A percentile compares a stretch with the other conserved stretches of the same genome.
Conservation (phyloP, 768 basidiomycete species). For the Leccinum disarticulatum region DNA sequence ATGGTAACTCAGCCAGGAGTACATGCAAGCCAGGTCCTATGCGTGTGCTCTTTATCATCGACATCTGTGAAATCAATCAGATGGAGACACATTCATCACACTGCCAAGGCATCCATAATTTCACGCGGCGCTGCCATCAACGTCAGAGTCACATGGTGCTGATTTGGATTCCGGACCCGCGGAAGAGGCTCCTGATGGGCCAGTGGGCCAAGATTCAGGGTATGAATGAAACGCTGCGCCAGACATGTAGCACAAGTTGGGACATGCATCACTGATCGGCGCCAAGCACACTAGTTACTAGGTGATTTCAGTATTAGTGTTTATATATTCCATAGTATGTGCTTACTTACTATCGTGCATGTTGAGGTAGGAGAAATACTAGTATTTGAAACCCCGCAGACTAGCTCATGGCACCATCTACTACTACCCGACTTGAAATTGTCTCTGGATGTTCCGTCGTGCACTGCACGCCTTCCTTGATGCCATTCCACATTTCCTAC, state of each 20-base stretch:
- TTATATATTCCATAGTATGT: not conserved
- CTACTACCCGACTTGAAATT: constrained; percentile 22
- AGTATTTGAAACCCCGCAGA: not conserved
- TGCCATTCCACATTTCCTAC: constrained; percentile 81
- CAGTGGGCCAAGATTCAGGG: too few species aligned
- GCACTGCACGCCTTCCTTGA: constrained; percentile 63
- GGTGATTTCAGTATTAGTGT: too few species aligned
- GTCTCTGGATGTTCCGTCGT: constrained; percentile 19
- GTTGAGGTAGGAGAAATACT: not conserved
- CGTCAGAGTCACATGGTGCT: not conserved
- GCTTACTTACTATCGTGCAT: not conserved
- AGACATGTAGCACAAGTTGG: too few species aligned
- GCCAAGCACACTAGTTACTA: too few species aligned
- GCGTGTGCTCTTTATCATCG: not conserved
- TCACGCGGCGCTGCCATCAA: too few species aligned
- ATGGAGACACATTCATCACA: not conserved
- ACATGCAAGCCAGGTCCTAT: not conserved
- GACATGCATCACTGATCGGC: too few species aligned
- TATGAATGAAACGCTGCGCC: not conserved
- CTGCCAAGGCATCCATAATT: too few species aligned
- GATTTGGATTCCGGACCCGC: too few species aligned
- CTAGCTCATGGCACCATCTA: not conserved
- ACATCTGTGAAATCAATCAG: not conserved
- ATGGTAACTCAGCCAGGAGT: constrained; percentile 1
- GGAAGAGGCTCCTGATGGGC: not conserved